Conservation (phyloP, 2,329 filamentous ascomycete genomes). For the Pseudopyrenochaeta lycopersici region DNA sequence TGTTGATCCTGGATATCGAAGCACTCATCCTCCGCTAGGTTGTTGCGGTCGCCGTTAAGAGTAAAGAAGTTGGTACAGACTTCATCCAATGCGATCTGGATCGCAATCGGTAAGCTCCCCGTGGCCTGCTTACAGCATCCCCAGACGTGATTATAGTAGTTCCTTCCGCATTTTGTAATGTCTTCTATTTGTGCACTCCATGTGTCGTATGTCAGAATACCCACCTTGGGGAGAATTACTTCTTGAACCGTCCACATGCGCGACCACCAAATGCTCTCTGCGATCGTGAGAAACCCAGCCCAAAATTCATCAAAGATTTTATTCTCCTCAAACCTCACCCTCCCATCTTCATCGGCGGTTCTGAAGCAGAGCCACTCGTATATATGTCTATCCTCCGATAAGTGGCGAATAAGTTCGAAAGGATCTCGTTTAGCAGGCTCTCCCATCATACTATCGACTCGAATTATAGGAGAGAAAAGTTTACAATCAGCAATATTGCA, state of each 20-base stretch:
- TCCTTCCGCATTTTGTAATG: neutral
- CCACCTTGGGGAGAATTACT: neutral
- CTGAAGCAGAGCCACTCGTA: neutral
- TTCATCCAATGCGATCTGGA: neutral
- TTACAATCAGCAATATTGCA: neutral
- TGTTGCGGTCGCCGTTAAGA: neutral
- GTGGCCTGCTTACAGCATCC: neutral
- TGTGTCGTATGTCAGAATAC: neutral
- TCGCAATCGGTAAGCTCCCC: neutral
- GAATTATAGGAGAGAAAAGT: neutral
- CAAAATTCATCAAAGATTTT: neutral
- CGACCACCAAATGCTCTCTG: neutral
- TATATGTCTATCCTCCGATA: neutral
- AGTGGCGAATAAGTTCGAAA: neutral
- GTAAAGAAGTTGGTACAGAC: neutral
- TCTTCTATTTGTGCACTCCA: neutral
- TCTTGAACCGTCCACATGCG: constrained; percentile 6
- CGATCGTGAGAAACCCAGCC: neutral
- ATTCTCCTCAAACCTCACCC: neutral
- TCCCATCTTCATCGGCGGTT: neutral
- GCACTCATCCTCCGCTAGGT: neutral
- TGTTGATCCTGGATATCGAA: neutral
- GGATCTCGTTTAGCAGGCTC: neutral
- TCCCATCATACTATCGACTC: neutral
- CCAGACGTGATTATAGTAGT: neutral